phyloP scores from a whole-genome alignment of 768 basidiomycete species.

The Macrocybe gigantea region DNA sequence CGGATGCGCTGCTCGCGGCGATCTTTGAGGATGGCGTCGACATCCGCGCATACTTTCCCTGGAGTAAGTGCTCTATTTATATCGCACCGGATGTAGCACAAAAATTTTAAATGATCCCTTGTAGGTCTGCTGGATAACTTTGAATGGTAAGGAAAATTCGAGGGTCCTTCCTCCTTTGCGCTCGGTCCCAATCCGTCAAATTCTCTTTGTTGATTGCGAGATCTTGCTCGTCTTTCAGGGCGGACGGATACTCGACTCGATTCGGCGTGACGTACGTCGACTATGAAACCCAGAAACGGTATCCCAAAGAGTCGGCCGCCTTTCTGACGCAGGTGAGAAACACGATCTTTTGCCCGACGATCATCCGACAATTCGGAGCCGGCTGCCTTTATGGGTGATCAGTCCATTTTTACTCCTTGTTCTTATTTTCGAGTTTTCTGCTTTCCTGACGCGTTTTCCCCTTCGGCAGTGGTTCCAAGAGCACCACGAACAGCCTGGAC shows the following conservation, averaged over 20 bases:
- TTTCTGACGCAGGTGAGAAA: conserved; percentile 47
- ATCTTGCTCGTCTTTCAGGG: conserved; percentile 24
- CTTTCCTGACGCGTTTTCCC: background rate
- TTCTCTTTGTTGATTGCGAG: background rate
- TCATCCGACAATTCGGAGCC: background rate
- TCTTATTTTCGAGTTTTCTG: background rate
- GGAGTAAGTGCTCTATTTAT: conserved; percentile 40
- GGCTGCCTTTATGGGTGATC: background rate
- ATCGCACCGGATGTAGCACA: background rate
- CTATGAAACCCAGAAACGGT: conserved; percentile 60
- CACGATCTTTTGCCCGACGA: background rate
- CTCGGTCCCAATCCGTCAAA: background rate
- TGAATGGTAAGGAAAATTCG: conserved; percentile 42
- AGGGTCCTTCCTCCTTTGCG: background rate
- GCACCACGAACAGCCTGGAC: conserved; percentile 7
- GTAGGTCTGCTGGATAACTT: conserved; percentile 66
- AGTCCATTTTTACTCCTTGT: background rate
- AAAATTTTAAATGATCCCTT: background rate
- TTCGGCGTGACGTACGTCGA: conserved; percentile 72
- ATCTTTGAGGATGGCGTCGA: conserved; percentile 60
- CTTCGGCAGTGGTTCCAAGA: conserved; percentile 34
- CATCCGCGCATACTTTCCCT: conserved; percentile 58
- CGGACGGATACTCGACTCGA: conserved; percentile 63
- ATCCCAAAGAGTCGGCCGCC: conserved; percentile 56
- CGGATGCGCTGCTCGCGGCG: conserved; percentile 48